Conservation (phyloP, 2,329 filamentous ascomycete species). For the Raffaelea ambrosiae region DNA sequence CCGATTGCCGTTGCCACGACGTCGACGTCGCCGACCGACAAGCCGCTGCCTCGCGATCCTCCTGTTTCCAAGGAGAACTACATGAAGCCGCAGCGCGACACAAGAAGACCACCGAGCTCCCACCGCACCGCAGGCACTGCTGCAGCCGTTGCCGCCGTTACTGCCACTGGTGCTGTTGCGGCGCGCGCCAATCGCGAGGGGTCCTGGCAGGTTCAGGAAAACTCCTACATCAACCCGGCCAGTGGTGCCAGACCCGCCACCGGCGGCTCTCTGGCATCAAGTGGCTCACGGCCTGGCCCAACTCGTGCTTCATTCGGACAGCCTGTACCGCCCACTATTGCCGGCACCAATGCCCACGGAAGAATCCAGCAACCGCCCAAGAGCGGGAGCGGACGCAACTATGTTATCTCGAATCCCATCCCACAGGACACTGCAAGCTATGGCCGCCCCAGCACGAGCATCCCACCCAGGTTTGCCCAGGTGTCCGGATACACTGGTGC, state of each 20-base stretch:
- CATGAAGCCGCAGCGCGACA: slow-evolving; percentile 24
- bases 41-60: slow-evolving; percentile 52
- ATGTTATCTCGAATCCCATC: slow-evolving; percentile 62
- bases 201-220: slow-evolving; percentile 46
- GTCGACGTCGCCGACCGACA: slow-evolving; percentile 38
- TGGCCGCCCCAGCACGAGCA: slow-evolving; percentile 53
- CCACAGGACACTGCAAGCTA: slow-evolving; percentile 44
- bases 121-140: slow-evolving; percentile 33
- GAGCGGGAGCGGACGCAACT: slow-evolving; percentile 47
- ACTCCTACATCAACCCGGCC: slow-evolving; percentile 41
- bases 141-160: slow-evolving; percentile 26
- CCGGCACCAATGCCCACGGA: slow-evolving; percentile 81
- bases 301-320: slow-evolving; percentile 73
- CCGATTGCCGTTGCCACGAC: slow-evolving; percentile 31
- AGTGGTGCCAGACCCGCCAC: slow-evolving; percentile 60
- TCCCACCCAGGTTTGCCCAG: slow-evolving; percentile 49
- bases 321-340: slow-evolving; percentile 77
- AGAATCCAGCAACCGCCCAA: slow-evolving; percentile 70
- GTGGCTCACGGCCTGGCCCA: slow-evolving; percentile 52
- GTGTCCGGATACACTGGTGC: slow-evolving; percentile 43
- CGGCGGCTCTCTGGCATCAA: slow-evolving; percentile 68
- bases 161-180: slow-evolving; percentile 22
- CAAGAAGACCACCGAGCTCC: slow-evolving; percentile 38
- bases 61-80: slow-evolving; percentile 36
- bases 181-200: slow-evolving; percentile 30